Percentiles rank a stretch among this genome's conserved stretches.
phyloP scores from a whole-genome alignment of 2,329 filamentous ascomycete genomes.

The Ceratocystis colombiana region DNA sequence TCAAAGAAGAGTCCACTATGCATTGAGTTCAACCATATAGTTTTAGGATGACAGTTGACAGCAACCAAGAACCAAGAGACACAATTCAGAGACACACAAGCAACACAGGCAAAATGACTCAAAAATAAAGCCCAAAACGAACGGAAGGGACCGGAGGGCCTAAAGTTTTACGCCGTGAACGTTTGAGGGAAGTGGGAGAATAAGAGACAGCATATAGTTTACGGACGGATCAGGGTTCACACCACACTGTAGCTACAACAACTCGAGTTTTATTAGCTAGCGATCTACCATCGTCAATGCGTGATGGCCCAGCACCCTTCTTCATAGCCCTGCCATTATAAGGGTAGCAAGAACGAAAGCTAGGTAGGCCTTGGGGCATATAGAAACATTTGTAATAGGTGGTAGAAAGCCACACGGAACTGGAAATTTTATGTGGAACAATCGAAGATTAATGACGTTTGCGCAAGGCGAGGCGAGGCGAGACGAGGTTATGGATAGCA shows the following conservation, averaged over 20 bases:
- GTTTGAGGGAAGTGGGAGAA: background rate
- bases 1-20: no score
- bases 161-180: background rate
- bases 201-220: background rate
- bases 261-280: background rate
- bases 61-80: background rate
- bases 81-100: background rate
- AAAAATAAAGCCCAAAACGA: background rate
- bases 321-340: conserved; percentile 1
- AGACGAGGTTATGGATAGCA: background rate
- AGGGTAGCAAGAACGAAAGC: background rate
- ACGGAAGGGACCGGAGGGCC: background rate
- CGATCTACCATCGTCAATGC: background rate
- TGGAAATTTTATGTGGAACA: background rate
- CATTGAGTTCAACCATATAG: background rate
- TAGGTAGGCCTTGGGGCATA: background rate
- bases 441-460: background rate
- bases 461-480: background rate
- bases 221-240: no score
- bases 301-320: background rate
- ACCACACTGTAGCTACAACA: background rate
- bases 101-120: background rate
- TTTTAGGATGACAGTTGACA: conserved; percentile 9
- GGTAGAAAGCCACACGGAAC: background rate
- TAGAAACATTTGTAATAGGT: background rate